These are phyloP conservation scores for Sophora flavescens DNA, from an alignment of 306 rosid genomes.

Conservation along the genomic window DNA sequence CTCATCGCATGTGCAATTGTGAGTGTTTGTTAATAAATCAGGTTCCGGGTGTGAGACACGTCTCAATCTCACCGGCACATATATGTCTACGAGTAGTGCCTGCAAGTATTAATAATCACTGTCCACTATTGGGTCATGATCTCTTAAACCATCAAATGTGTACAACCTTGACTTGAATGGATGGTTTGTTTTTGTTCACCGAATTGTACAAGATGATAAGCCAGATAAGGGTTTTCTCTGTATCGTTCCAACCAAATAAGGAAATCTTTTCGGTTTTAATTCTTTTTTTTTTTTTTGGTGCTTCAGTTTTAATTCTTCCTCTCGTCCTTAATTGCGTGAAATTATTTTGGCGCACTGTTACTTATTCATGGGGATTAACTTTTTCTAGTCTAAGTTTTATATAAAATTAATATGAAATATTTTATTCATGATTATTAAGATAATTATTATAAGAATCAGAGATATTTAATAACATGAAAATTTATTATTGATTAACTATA, in stretches of 20 bases:
- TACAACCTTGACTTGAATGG: slow-evolving; percentile 3
- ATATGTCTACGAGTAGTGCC: neutral
- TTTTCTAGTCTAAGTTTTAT: too few species aligned
- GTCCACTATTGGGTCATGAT: slow-evolving; percentile 1
- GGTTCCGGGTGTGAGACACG: neutral
- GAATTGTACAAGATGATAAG: neutral
- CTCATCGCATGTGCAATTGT: neutral
- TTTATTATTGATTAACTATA: too few species aligned
- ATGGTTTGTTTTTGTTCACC: slow-evolving; percentile 21
- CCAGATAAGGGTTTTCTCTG: too few species aligned
- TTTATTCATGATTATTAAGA: too few species aligned
- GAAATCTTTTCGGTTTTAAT: neutral
- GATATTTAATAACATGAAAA: too few species aligned
- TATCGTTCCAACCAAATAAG: neutral
- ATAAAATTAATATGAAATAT: too few species aligned
- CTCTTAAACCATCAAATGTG: slow-evolving; percentile 26
- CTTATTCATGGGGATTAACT: too few species aligned
- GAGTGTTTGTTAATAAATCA: slow-evolving; percentile 43
- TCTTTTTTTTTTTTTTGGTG: too few species aligned
- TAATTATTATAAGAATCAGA: too few species aligned
- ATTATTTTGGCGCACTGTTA: neutral
- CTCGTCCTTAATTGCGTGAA: neutral
- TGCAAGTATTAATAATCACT: neutral
- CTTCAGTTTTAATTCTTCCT: neutral
- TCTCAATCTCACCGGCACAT: neutral